Evolutionary conservation across 352 stramenopile genomes (phyloP).

Genomic region (Pythium aphanidermatum): DNA sequence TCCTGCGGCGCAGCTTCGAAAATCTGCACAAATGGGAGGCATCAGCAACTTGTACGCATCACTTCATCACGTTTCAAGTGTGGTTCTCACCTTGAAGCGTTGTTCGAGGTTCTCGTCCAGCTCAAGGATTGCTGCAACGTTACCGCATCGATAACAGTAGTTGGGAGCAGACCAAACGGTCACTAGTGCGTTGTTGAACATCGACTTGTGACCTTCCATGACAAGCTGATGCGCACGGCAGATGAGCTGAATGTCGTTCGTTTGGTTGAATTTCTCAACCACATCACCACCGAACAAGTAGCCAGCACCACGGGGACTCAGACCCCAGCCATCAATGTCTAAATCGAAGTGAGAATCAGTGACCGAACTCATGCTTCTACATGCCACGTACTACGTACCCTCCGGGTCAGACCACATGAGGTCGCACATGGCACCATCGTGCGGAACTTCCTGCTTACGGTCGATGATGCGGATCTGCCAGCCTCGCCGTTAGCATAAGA

Average conservation of each 20-base stretch:
- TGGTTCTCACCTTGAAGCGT: conserved; percentile 65
- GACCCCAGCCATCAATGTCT: conserved; percentile 98
- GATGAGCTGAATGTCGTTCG: conserved; percentile 97
- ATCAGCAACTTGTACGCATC: conserved; percentile 1
- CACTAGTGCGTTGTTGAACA: conserved; percentile 98
- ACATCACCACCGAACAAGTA: conserved; percentile 99
- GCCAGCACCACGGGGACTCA: conserved; percentile 95
- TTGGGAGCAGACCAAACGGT: conserved; percentile 99
- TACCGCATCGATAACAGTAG: conserved; percentile 98
- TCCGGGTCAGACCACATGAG: conserved; percentile 93
- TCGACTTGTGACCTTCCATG: conserved; percentile 89
- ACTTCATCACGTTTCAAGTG: neutral
- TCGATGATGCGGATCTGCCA: conserved; percentile 86
- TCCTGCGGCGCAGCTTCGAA: conserved; percentile 98
- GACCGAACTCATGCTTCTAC: neutral
- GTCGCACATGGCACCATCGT: conserved; percentile 99
- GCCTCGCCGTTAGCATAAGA: neutral
- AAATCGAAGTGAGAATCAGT: conserved; percentile 36
- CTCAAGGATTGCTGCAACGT: conserved; percentile 98
- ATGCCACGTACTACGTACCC: conserved; percentile 16
- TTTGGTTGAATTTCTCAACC: conserved; percentile 98
- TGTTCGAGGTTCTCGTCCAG: conserved; percentile 96
- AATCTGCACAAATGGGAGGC: conserved; percentile 58
- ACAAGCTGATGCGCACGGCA: conserved; percentile 98
- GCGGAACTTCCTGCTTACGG: conserved; percentile 98